Percentiles rank a stretch among this genome's conserved stretches.
Conservation (phyloP, 1,139 yeast genomes). For the Dujonia santamariae region DNA sequence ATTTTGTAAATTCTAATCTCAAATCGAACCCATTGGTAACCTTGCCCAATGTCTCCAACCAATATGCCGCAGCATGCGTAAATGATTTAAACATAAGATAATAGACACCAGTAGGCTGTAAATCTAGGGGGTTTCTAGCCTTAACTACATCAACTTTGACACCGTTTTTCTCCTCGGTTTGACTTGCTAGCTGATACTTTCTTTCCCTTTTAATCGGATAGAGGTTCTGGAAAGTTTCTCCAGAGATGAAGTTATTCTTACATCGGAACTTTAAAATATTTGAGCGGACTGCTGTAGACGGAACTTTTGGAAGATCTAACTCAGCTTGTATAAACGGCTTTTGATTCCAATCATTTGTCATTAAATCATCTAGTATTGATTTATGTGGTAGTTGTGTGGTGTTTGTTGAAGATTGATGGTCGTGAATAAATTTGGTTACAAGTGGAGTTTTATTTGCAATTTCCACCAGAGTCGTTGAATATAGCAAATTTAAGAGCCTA, state of each 20-base stretch:
- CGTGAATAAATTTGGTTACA: conserved; percentile 26
- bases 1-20: conserved; percentile 39
- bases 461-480: conserved; percentile 28
- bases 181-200: conserved; percentile 20
- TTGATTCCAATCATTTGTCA: conserved; percentile 32
- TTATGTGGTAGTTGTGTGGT: conserved; percentile 8
- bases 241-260: conserved; percentile 32
- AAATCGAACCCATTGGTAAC: conserved; percentile 51
- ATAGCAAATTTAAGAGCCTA: conserved; percentile 29
- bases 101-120: conserved; percentile 47
- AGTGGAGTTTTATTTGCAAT: conserved; percentile 25
- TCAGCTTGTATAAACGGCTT: conserved; percentile 25
- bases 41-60: conserved; percentile 45
- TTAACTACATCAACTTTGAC: conserved; percentile 37
- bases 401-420: conserved; percentile 10
- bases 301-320: conserved; percentile 16
- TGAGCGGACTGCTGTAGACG: conserved; percentile 13
- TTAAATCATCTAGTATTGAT: conserved; percentile 28
- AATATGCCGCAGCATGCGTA: conserved; percentile 50
- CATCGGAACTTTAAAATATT: conserved; percentile 36
- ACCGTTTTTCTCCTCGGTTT: conserved; percentile 14
- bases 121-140: conserved; percentile 43
- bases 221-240: conserved; percentile 36
- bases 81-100: conserved; percentile 48
- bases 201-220: conserved; percentile 34